Base-by-base conservation (phyloP, 2,329 filamentous ascomycete genomes). In the Hortaea sp. region DNA sequence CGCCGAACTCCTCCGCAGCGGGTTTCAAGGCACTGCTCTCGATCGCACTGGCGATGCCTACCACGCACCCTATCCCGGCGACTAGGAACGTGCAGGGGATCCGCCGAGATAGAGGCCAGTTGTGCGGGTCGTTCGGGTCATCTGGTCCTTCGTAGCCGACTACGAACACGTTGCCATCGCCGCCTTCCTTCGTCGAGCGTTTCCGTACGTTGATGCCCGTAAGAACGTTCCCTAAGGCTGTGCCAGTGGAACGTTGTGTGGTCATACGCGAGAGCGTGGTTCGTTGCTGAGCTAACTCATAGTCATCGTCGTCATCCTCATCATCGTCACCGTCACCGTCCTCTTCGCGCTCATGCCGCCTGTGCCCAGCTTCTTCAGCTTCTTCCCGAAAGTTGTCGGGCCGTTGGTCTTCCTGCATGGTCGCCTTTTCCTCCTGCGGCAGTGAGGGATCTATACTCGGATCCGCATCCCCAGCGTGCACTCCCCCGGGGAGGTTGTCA, bases 11-110 rank as follows among this genome's bases (percentile, higher is more conserved):
- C 13, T 51, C 52, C 0, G 68, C 65, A 0, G 71, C 74, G 49
- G 73, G 67, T 0, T 64, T 63, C 0, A 75, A 50, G 1, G 73
- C 71, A 0, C 67, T 67, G 1, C 73, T 71, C 45, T 78, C 74
- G 37, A 79, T 76, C 0, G 74, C 70, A 4, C 71, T 74, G 0
- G 75, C 74, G 1, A 70, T 64, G 3, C 69, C 69, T 0, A 78
- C 73, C 0, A 74, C 67, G 29, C 74, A 70, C 0, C 67, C 74
- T 29, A 81, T 73, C 3, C 50, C 45, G 1, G 63, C 59, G 6
- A 68, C 59, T 38, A 62, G 52, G n/a, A 61, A 47, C 0, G 63
- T 68, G 29, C 62, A 60, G 12, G 51, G 53, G 1, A 66, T 56
- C 27, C 65, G 56, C 37, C 47, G 55, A 6, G 45, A 48, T 32